These are phyloP conservation scores for Aspergillus awamori DNA, from an alignment of 2,329 filamentous ascomycete species.

Conservation along the genomic window DNA sequence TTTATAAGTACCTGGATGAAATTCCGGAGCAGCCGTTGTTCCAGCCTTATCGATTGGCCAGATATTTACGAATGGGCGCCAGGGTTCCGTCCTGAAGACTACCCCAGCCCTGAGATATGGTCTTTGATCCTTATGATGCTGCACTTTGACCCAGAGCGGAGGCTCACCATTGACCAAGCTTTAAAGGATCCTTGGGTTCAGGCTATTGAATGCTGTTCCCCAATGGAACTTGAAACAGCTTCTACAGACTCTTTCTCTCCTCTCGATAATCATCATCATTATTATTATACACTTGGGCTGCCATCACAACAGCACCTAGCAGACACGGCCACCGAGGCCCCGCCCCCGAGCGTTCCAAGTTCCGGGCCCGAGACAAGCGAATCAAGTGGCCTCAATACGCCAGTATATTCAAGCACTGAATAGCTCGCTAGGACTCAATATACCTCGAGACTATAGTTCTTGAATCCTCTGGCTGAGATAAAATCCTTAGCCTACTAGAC, in stretches of 20 bases:
- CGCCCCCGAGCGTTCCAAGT: no score
- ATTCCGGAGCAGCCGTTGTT: neutral
- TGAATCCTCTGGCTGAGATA: no score
- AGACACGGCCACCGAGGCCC: no score
- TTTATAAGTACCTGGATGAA: neutral
- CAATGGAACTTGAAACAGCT: no score
- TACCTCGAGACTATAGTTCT: no score
- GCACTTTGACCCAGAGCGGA: constrained; percentile 72
- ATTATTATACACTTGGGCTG: neutral
- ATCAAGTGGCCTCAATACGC: no score
- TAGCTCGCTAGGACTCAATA: no score
- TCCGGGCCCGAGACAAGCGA: no score
- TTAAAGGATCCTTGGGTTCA: constrained; percentile 73
- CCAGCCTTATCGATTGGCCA: neutral
- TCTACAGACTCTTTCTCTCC: neutral
- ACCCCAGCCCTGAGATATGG: neutral
- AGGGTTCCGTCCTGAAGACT: neutral
- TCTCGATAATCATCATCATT: neutral
- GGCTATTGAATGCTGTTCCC: constrained; percentile 76
- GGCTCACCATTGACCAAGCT: constrained; percentile 70
- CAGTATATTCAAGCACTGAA: no score
- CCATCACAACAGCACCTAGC: no score
- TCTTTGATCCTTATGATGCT: constrained; percentile 75
- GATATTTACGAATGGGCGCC: neutral
- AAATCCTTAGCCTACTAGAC: no score